phyloP scores from a whole-genome alignment of 192 early-diverging fungal species.

The Coemansia sp. region DNA sequence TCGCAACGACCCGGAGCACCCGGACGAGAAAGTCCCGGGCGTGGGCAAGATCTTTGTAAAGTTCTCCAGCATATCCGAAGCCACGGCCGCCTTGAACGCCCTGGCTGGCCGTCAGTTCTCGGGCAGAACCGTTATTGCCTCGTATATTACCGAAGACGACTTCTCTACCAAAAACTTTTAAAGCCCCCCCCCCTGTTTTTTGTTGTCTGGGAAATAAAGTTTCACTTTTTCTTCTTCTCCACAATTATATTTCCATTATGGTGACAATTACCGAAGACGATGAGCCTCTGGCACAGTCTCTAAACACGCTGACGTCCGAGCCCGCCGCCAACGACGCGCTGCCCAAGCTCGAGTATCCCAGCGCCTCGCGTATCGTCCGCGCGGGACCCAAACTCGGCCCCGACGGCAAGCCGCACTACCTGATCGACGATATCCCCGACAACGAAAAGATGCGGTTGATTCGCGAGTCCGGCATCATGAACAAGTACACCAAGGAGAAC shows the following conservation, averaged over 20 bases:
- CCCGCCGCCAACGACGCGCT: background rate
- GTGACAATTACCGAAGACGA: constrained; percentile 37
- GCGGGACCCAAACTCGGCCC: constrained; percentile 35
- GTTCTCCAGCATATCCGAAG: constrained; percentile 60
- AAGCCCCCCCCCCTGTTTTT: too few relatives aligned
- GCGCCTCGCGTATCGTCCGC: constrained; percentile 33
- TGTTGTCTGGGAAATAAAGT: too few relatives aligned
- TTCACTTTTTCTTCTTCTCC: background rate
- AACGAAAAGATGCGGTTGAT: constrained; percentile 51
- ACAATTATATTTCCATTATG: constrained; percentile 13
- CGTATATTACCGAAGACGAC: constrained; percentile 74
- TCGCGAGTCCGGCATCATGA: constrained; percentile 46
- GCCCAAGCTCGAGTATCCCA: constrained; percentile 44
- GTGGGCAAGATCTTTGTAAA: constrained; percentile 93
- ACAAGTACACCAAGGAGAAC: constrained; percentile 25
- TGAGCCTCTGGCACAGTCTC: constrained; percentile 21
- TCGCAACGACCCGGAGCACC: constrained; percentile 55
- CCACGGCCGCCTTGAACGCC: constrained; percentile 67
- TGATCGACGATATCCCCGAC: constrained; percentile 53
- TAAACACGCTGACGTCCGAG: constrained; percentile 16
- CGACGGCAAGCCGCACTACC: constrained; percentile 47
- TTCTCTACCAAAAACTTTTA: constrained; percentile 67
- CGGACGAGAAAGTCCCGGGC: constrained; percentile 57
- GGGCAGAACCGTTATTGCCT: constrained; percentile 87
- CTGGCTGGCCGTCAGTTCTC: constrained; percentile 93